Evolutionary conservation across 2,329 filamentous ascomycete genomes (phyloP).

Genomic region (Pseudogymnoascus sp.): DNA sequence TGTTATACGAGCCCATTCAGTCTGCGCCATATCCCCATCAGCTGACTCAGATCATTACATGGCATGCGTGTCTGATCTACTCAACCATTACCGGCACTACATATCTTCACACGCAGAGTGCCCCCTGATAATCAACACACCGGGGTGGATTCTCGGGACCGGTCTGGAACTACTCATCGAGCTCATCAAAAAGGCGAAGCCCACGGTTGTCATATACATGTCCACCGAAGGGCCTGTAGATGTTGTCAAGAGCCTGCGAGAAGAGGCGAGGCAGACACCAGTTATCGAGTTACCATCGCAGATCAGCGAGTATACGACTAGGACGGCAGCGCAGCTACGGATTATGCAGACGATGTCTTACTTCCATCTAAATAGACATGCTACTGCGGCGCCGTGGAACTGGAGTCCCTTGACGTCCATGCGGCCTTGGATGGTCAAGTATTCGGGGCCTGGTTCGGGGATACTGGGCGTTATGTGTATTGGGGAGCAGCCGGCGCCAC

Average conservation of each 20-base stretch:
- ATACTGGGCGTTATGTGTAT: slow-evolving; percentile 61
- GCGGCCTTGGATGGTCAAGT: slow-evolving; percentile 54
- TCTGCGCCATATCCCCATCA: slow-evolving; percentile 56
- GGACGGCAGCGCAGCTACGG: slow-evolving; percentile 57
- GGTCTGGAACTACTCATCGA: slow-evolving; percentile 56
- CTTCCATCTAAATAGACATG: slow-evolving; percentile 46
- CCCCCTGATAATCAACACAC: slow-evolving; percentile 64
- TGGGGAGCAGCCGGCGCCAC: slow-evolving; percentile 50
- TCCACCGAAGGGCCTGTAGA: slow-evolving; percentile 53
- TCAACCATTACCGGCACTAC: slow-evolving; percentile 44
- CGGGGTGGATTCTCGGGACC: slow-evolving; percentile 64
- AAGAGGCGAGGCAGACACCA: slow-evolving; percentile 30
- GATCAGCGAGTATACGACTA: slow-evolving; percentile 42
- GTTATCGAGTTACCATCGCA: slow-evolving; percentile 52
- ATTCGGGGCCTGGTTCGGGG: slow-evolving; percentile 40
- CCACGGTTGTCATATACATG: slow-evolving; percentile 60
- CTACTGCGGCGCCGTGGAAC: slow-evolving; percentile 34
- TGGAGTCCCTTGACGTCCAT: slow-evolving; percentile 45
- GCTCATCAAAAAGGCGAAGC: slow-evolving; percentile 44
- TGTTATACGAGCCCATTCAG: slow-evolving; percentile 54
- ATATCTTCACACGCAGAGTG: slow-evolving; percentile 31
- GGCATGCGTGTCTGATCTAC: slow-evolving; percentile 54
- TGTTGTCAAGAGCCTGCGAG: slow-evolving; percentile 43
- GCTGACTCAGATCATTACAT: slow-evolving; percentile 60
- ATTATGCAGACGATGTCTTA: slow-evolving; percentile 75